phyloP scores from a whole-genome alignment of 352 stramenopile species.

The Phytophthora sp. region DNA sequence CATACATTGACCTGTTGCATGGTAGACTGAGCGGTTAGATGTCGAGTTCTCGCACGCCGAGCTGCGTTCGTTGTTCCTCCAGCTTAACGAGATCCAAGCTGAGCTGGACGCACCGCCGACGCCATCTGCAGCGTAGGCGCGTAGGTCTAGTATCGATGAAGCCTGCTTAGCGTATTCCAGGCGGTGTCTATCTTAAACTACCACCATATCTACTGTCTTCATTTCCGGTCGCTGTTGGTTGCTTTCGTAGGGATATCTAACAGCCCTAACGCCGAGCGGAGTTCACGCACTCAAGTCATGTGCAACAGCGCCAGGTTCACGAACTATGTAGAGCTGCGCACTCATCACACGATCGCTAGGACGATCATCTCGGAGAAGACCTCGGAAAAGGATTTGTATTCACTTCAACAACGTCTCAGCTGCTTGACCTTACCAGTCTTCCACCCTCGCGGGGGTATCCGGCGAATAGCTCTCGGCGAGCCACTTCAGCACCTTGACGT shows the following conservation, averaged over 20 bases:
- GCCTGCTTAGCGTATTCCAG: too few relatives aligned
- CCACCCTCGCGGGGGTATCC: not conserved
- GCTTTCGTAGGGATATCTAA: too few relatives aligned
- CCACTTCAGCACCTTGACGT: not conserved
- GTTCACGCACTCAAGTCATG: too few relatives aligned
- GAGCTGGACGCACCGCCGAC: conserved; percentile 41
- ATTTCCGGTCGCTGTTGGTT: too few relatives aligned
- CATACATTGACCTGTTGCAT: not conserved
- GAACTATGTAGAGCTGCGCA: too few relatives aligned
- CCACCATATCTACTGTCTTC: too few relatives aligned
- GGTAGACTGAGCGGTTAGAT: conserved; percentile 54
- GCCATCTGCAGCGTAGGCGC: conserved; percentile 22
- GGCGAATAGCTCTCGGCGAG: not conserved
- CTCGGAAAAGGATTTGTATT: conserved; percentile 10
- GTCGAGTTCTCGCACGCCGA: conserved; percentile 67
- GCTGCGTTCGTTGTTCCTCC: conserved; percentile 54
- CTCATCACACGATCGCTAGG: conserved; percentile 12
- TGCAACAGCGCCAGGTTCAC: too few relatives aligned
- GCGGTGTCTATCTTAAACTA: too few relatives aligned
- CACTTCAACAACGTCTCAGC: conserved; percentile 8
- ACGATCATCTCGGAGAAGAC: not conserved
- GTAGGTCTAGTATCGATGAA: too few relatives aligned
- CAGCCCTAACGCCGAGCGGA: too few relatives aligned
- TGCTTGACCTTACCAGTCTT: conserved; percentile 9
- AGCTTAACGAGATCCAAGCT: conserved; percentile 68